These are phyloP conservation scores for Dothideomycetidae sp. DNA, from an alignment of 2,329 filamentous ascomycete genomes.

Conservation along the genomic window DNA sequence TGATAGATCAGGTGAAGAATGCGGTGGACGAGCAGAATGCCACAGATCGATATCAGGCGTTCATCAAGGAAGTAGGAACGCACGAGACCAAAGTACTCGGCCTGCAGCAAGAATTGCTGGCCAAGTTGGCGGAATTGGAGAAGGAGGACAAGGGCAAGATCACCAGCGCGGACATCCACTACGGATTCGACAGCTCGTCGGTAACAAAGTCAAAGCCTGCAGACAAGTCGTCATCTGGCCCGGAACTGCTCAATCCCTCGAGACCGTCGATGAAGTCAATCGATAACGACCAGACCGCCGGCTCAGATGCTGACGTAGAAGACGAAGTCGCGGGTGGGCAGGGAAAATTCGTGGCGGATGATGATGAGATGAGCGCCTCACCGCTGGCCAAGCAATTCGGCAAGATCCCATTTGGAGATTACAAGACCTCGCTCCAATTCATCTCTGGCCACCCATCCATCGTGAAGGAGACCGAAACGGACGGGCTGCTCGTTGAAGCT, in stretches of 20 bases:
- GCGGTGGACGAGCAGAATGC: slow-evolving; percentile 61
- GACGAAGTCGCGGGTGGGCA: slow-evolving; percentile 32
- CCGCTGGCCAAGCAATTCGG: slow-evolving; percentile 68
- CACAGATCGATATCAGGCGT: slow-evolving; percentile 53
- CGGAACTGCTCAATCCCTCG: slow-evolving; percentile 53
- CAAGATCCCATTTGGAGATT: slow-evolving; percentile 61
- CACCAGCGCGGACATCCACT: slow-evolving; percentile 78
- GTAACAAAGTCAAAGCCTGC: slow-evolving; percentile 43
- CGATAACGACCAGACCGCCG: slow-evolving; percentile 37
- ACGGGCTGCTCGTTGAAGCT: slow-evolving; percentile 78
- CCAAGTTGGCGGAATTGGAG: slow-evolving; percentile 68
- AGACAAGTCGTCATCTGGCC: slow-evolving; percentile 12
- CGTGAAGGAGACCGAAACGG: slow-evolving; percentile 71
- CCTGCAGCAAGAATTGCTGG: slow-evolving; percentile 59
- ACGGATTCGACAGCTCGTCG: slow-evolving; percentile 78
- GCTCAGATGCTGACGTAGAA: slow-evolving; percentile 48
- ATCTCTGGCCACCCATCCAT: slow-evolving; percentile 66
- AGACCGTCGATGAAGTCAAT: slow-evolving; percentile 23
- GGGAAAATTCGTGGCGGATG: slow-evolving; percentile 41
- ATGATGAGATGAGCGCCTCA: slow-evolving; percentile 62
- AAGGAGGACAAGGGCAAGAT: slow-evolving; percentile 79
- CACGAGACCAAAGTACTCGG: slow-evolving; percentile 66
- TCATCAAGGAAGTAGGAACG: slow-evolving; percentile 60
- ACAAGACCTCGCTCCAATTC: slow-evolving; percentile 58
- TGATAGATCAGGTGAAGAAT: slow-evolving; percentile 87